Base-by-base conservation (phyloP, 2,329 filamentous ascomycete species). In the Hypoxylon sp. region DNA sequence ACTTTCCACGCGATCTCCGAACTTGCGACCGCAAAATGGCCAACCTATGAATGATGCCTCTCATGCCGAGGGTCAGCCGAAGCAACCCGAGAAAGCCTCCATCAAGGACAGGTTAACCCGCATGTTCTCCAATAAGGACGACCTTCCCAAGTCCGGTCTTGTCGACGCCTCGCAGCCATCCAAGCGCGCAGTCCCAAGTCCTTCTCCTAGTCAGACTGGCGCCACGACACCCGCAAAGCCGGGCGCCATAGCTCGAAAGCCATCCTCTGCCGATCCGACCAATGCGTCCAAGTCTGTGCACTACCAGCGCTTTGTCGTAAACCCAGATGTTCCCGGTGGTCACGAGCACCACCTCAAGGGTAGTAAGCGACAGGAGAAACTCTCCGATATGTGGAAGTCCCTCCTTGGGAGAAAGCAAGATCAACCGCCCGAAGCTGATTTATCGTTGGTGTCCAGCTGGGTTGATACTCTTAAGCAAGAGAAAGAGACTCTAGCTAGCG, bases 361-460 rank as follows among this genome's bases (percentile, higher is more conserved):
- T 69, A 92, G 93, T 68, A 94, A 93, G 79, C 89, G 96, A 64
- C 95, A 99, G 80, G 95, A 99, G 82, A 98, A 98, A 82, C 85
- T 99, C 62, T 91, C 92, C 20, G 94, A 97, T 79, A 93, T 98
- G 89, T 91, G 97, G 81, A 92, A 94, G 74, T 91, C 91, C 73
- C 88, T 98, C 74, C 87, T 98, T 59, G 94, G 93, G 71, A 94
- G 92, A 81, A 95, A 93, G 81, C 92, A 92, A 78, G 92, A 95
- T 70, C 86, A 89, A 14, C 83, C 84, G 20, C 85, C 90, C 30
- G 92, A 96, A 68, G 89, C 93, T 77, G 94, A 97, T 72, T 84
- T 98, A 50, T 98, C 95, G 6, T 87, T 99, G 62, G 96, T 98
- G 83, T 96, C 95, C 30, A 95, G 90, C 75, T 98, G 95, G 95